Percentiles rank a stretch among this genome's conserved stretches.
phyloP scores from a whole-genome alignment of 106 monocot species.

The Dioscorea zingiberensis region DNA sequence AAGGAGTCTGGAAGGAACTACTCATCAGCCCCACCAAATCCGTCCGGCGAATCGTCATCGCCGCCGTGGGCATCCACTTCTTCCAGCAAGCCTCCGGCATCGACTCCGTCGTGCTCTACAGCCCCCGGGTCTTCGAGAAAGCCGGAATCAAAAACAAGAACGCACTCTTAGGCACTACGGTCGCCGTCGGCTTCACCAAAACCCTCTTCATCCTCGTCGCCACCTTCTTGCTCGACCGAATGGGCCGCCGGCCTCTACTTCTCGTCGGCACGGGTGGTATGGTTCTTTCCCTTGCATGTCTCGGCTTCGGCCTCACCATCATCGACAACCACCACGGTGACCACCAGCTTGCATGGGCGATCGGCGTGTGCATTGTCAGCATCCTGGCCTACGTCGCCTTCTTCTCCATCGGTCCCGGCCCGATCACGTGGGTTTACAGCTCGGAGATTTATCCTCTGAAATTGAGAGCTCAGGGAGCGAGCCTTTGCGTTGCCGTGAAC shows the following conservation, averaged over 20 bases:
- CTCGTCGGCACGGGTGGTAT: slow-evolving; percentile 60
- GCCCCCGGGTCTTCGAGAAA: slow-evolving; percentile 58
- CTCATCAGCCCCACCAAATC: slow-evolving; percentile 50
- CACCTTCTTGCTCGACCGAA: slow-evolving; percentile 56
- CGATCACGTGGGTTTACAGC: slow-evolving; percentile 45
- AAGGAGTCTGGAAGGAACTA: slow-evolving; percentile 67
- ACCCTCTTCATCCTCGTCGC: slow-evolving; percentile 60
- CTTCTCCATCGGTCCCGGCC: slow-evolving; percentile 47
- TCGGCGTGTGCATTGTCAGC: slow-evolving; percentile 12
- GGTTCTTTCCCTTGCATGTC: slow-evolving; percentile 39
- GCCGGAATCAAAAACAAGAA: slow-evolving; percentile 45
- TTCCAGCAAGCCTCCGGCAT: slow-evolving; percentile 84
- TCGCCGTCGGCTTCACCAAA: slow-evolving; percentile 76
- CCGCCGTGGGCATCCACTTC: slow-evolving; percentile 67
- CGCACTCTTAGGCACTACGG: slow-evolving; percentile 38
- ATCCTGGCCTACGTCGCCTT: slow-evolving; percentile 25
- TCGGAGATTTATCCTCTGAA: slow-evolving; percentile 44
- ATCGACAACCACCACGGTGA: slow-evolving; percentile 19
- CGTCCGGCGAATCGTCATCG: slow-evolving; percentile 50
- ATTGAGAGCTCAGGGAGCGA: slow-evolving; percentile 36
- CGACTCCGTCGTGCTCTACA: slow-evolving; percentile 81
- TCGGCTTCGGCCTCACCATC: slow-evolving; percentile 24
- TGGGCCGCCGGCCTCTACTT: slow-evolving; percentile 62
- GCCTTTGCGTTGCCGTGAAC: slow-evolving; percentile 23
- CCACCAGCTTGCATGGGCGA: slow-evolving; percentile 12